Base-by-base conservation (phyloP, 495 filamentous ascomycete species). In the Xylaria cubensis region DNA sequence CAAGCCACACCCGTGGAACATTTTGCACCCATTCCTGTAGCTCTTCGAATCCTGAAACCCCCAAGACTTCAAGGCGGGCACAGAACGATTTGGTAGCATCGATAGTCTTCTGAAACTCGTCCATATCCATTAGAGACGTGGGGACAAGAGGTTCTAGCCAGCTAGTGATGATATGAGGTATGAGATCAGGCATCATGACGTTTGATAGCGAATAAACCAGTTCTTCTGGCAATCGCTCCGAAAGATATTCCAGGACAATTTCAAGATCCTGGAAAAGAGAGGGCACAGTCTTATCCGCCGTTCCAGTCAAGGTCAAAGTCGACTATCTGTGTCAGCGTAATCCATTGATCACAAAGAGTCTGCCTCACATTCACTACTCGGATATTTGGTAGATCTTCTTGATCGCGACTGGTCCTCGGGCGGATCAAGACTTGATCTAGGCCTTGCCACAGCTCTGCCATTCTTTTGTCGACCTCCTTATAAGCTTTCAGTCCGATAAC, bases 141-240 rank as follows among this genome's bases (percentile, higher is more conserved):
- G 96, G 95, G 21, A 99, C 90, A 0, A 89, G 86, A 36, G 90
- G 87, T 26, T 92, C 88, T 21, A 99, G 86, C 90, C 94, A 97
- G 4, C 83, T 84, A 10, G 86, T 84, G 61, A 93, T 92, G 4
- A 97, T 84, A 13, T 87, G 89, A 0, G 88, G 84, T 7, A 90
- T 85, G 19, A 97, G 78, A 70, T 81, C 83, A 0, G 92, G 90
- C 74, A 97, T 87, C 67, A 97, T 86, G 6, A 85, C 84, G 12
- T 87, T 83, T 0, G 92, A 92, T 12, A 98, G 80, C 0, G 88
- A 85, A 26, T 84, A 79, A 21, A 88, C 79, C 4, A 97, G 84
- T 13, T 89, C 84, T 21, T 81, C 64, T 4, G 96, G 95, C 17
- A 98, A 82, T 53, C 84, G 83, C 26, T 87, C 82, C 55, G 86